Evolutionary conservation across 176 grass and related monocot species (phyloP), one percentile per base, ranked within the genome.

Genomic region (Paspalum vaginatum): DNA sequence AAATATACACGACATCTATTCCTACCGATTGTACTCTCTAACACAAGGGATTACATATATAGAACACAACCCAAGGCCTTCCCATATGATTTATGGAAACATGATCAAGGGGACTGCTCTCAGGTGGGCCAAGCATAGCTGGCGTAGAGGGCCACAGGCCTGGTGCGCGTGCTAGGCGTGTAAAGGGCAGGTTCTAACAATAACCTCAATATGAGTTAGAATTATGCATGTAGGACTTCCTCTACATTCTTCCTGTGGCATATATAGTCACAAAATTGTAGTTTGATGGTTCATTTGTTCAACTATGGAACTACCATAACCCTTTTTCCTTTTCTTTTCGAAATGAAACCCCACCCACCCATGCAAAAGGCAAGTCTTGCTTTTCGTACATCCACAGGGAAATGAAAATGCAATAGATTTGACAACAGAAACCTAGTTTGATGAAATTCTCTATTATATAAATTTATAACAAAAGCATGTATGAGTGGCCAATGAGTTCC

Each of bases 361-460:
- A 32, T 2, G 32, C 32, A 32, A 32, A 32, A 32, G 32, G 32
- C 32, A 32, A 32, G 4, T 43, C 22, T 62, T 21, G 68, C 7
- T 47, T 63, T 47, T 41, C 25, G 4, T 75, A 47, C 53, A 84
- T 27, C 9, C 10, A 45, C 12, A 70, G 25, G 13, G 24, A 75
- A 68, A 88, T 11, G 7, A 73, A 62, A 75, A 43, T 9, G 32
- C 13, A 75, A 9, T 82, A 51, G 45, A 84, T 13, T 17, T 84
- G 2, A 84, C 55, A 60, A 76, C 13, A 55, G 16, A 68, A 65
- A 77, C 48, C 55, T 57, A 72, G 37, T 65, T 40, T 58, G 56
- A 47, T 18, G 26, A 50, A 64, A 55, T 72, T 78, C 2, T 5
- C 41, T 22, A 72, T 41, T 32, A 32, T 32, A 32, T 32, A 41